Conservation (phyloP, 1,284 basidiomycete species). For the Cryptococcus sp. region DNA sequence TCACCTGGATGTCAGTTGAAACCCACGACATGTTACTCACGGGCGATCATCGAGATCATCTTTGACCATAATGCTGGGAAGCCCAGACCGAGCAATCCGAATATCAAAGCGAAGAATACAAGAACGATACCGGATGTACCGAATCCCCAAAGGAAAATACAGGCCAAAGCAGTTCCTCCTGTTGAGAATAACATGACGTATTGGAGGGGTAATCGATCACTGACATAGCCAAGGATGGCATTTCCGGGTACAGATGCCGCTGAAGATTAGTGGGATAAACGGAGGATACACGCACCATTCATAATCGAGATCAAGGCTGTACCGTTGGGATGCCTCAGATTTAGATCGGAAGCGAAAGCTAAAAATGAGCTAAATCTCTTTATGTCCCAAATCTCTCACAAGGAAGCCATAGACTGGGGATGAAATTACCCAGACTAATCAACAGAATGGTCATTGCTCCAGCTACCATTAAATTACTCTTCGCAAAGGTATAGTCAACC, state of each 20-base stretch:
- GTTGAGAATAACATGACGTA: slow-evolving; percentile 36
- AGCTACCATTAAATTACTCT: slow-evolving; percentile 24
- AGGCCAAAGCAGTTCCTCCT: slow-evolving; percentile 31
- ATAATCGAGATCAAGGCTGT: slow-evolving; percentile 42
- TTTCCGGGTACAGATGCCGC: slow-evolving; percentile 43
- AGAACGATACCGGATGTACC: slow-evolving; percentile 29
- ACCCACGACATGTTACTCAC: slow-evolving; percentile 1
- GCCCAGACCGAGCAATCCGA: slow-evolving; percentile 29
- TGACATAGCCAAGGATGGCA: slow-evolving; percentile 36
- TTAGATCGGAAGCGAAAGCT: slow-evolving; percentile 39
- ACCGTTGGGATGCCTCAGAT: slow-evolving; percentile 32
- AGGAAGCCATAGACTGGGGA: slow-evolving; percentile 44
- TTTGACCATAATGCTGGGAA: slow-evolving; percentile 37
- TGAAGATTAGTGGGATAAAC: background rate
- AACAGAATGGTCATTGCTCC: slow-evolving; percentile 35
- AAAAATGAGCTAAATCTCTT: background rate
- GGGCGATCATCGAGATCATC: slow-evolving; percentile 31
- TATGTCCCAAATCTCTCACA: slow-evolving; percentile 16
- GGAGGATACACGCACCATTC: slow-evolving; percentile 28
- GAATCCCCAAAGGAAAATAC: slow-evolving; percentile 46
- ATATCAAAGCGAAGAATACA: slow-evolving; percentile 30
- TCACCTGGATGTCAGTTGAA: slow-evolving; percentile 21
- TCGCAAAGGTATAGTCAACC: slow-evolving; percentile 29
- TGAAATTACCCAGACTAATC: slow-evolving; percentile 44
- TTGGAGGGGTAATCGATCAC: slow-evolving; percentile 34